Evolutionary conservation across 192 early-diverging fungal species (phyloP).

Genomic region (Dimargaris xerosporica): DNA sequence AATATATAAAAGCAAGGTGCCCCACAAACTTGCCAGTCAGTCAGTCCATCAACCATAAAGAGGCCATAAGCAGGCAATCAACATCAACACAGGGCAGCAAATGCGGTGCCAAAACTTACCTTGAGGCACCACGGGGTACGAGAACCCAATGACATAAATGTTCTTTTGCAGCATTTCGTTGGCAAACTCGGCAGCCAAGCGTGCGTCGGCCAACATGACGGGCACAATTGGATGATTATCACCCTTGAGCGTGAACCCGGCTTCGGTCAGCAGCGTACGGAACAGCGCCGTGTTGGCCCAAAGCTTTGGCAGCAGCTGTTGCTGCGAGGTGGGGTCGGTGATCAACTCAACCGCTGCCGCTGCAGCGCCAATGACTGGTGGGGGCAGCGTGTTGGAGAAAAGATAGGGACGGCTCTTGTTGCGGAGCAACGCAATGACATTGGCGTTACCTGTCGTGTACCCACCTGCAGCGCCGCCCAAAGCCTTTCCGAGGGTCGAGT

Average conservation of each 20-base stretch:
- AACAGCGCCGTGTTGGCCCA: slow-evolving; percentile 44
- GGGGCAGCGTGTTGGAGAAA: slow-evolving; percentile 39
- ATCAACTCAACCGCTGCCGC: slow-evolving; percentile 34
- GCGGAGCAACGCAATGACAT: slow-evolving; percentile 29
- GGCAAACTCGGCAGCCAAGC: slow-evolving; percentile 30
- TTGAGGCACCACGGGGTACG: slow-evolving; percentile 40
- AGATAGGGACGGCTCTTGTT: slow-evolving; percentile 38
- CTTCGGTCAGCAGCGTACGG: slow-evolving; percentile 36
- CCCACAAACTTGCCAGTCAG: neutral
- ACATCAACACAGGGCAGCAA: neutral
- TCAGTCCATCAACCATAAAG: neutral
- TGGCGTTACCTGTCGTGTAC: slow-evolving; percentile 26
- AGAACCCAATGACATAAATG: slow-evolving; percentile 41
- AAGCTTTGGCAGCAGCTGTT: slow-evolving; percentile 32
- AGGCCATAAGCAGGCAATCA: neutral
- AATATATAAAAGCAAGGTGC: neutral
- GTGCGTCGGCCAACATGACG: slow-evolving; percentile 40
- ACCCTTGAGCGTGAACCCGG: slow-evolving; percentile 48
- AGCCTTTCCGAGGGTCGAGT: slow-evolving; percentile 42
- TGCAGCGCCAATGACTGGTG: slow-evolving; percentile 35
- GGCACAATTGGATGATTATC: slow-evolving; percentile 39
- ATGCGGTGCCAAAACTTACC: slow-evolving; percentile 13
- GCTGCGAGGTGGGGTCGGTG: slow-evolving; percentile 22
- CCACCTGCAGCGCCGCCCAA: slow-evolving; percentile 37
- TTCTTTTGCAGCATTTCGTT: slow-evolving; percentile 32